Evolutionary conservation across 371 early-diverging fungal species (phyloP).

Genomic region (Lichtheimia ornata): DNA sequence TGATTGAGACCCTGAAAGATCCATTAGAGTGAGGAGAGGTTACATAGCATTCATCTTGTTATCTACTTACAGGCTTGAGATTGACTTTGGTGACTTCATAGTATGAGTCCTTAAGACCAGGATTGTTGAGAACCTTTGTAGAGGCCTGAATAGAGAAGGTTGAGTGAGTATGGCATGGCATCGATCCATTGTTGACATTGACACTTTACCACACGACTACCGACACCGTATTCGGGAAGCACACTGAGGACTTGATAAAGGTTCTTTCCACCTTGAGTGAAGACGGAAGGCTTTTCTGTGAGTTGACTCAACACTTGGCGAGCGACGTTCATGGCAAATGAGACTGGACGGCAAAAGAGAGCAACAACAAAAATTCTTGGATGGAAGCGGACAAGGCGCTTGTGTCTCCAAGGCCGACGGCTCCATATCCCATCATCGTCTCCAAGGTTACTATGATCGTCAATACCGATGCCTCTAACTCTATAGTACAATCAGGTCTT

Average conservation of each 20-base stretch:
- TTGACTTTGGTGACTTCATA: constrained; percentile 41
- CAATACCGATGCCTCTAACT: no score
- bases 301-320: constrained; percentile 13
- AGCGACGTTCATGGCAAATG: constrained; percentile 16
- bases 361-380: no score
- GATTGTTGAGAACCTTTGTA: constrained; percentile 29
- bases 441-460: no score
- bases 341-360: background rate
- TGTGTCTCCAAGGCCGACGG: no score
- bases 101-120: constrained; percentile 28
- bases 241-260: constrained; percentile 26
- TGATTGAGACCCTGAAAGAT: constrained; percentile 20
- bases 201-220: constrained; percentile 26
- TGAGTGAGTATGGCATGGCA: background rate
- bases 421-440: no score
- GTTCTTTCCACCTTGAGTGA: constrained; percentile 21
- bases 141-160: constrained; percentile 18
- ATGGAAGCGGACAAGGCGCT: no score
- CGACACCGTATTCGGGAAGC: constrained; percentile 31
- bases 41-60: background rate
- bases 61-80: constrained; percentile 26
- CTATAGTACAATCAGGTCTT: no score
- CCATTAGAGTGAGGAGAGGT: background rate
- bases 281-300: constrained; percentile 15
- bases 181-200: no score